A percentile compares a stretch with the other conserved stretches of the same genome.
Conservation (phyloP, 768 basidiomycete species). For the Suillus alpinus region DNA sequence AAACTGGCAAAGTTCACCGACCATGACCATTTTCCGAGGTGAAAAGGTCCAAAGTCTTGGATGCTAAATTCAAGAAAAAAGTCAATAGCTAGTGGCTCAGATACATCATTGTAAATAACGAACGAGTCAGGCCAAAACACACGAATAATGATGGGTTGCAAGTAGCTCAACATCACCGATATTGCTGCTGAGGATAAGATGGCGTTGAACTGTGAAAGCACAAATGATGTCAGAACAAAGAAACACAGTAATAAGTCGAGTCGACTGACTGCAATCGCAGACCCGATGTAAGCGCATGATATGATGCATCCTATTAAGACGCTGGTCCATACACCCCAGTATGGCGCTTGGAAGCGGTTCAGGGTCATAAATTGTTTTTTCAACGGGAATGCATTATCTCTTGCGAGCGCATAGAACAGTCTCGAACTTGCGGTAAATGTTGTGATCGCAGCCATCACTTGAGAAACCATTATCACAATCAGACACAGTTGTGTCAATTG, state of each 20-base stretch:
- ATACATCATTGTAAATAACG: slow-evolving; percentile 16
- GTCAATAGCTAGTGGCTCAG: neutral
- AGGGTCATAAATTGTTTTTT: slow-evolving; percentile 47
- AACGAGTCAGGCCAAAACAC: slow-evolving; percentile 54
- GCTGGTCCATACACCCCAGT: slow-evolving; percentile 52
- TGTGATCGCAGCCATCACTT: slow-evolving; percentile 54
- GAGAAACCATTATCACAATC: slow-evolving; percentile 45
- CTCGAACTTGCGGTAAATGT: slow-evolving; percentile 58
- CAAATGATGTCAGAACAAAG: neutral
- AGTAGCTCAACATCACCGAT: slow-evolving; percentile 54
- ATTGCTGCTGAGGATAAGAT: slow-evolving; percentile 55
- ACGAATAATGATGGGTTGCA: slow-evolving; percentile 55
- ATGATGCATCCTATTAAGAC: slow-evolving; percentile 53
- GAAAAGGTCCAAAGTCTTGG: slow-evolving; percentile 47
- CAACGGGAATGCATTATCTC: slow-evolving; percentile 50
- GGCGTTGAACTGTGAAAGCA: slow-evolving; percentile 43
- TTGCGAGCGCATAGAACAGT: slow-evolving; percentile 52
- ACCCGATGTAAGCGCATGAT: slow-evolving; percentile 58
- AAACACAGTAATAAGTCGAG: neutral
- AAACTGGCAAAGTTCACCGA: slow-evolving; percentile 48
- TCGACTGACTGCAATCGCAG: slow-evolving; percentile 46
- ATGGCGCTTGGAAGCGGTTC: slow-evolving; percentile 53
- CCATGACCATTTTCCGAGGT: slow-evolving; percentile 53
- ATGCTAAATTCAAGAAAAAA: slow-evolving; percentile 32
- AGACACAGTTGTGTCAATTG: slow-evolving; percentile 49